Base-by-base conservation (phyloP, 2,329 filamentous ascomycete species). In the Aspergillus aculeatinus region DNA sequence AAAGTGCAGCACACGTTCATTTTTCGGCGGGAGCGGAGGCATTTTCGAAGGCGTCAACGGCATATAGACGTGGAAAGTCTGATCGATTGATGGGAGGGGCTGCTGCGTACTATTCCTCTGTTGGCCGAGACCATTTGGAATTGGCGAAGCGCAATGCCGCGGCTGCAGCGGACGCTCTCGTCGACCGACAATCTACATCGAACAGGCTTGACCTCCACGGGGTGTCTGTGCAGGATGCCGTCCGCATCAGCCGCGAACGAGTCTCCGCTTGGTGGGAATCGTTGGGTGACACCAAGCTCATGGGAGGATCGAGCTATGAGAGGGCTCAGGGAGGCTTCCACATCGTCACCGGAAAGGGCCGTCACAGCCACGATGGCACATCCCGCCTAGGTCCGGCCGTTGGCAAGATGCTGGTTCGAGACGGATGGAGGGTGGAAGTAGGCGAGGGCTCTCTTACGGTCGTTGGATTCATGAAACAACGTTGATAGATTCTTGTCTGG, bases 351-450 rank as follows among this genome's bases (percentile, higher is more conserved):
- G 94, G 94, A 0, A 72, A 88, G 14, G 94, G 94, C 1, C 83
- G 83, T 57, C 94, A 98, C 75, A 95, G 87, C 68, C 83, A 86
- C 51, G 87, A 89, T 55, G 92, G 92, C 0, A 88, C 85, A 58
- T 91, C 89, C 1, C 87, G 86, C 66, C 74, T 98, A 60, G 89
- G 92, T 5, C 89, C 89, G 59, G 89, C 90, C 16, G 92, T 98
- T n/a, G 87, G 84, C 51, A 88, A 86, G 69, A 88, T 87, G 70
- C 79, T 98, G 48, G 82, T 87, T 44, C 83, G 85, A 49, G 90
- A 94, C 61, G 92, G 92, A 0, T 98, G 94, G 94, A 92, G 85
- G 71, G 80, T 95, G 35, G 85, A 92, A 72, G 82, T 89, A 49
- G 83, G 87, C 48, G 87, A 85, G 29, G 93, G 92, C 0, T 83